phyloP scores from a whole-genome alignment of 1,139 yeast species.

The Yamadazyma friedrichii region DNA sequence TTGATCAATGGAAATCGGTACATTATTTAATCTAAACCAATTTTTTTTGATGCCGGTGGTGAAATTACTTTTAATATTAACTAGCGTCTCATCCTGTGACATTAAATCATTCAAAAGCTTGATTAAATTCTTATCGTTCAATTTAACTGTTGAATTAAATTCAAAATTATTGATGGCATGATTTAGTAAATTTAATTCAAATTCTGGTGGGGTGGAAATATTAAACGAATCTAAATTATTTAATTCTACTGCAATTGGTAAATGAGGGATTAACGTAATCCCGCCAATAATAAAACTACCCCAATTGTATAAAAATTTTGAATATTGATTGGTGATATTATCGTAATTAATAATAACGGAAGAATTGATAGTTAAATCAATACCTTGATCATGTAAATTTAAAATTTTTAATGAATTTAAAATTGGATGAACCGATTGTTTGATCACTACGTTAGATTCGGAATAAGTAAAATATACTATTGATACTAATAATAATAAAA shows the following conservation, averaged over 20 bases:
- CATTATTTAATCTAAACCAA: slow-evolving; percentile 9
- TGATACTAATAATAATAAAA: slow-evolving; percentile 15
- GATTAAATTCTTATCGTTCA: slow-evolving; percentile 14
- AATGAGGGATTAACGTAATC: slow-evolving; percentile 12
- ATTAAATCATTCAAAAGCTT: slow-evolving; percentile 14
- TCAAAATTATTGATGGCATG: slow-evolving; percentile 11
- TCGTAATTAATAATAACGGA: slow-evolving; percentile 26
- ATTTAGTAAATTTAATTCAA: slow-evolving; percentile 10
- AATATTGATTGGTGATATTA: slow-evolving; percentile 20
- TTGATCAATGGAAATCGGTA: slow-evolving; percentile 12
- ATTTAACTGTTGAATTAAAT: slow-evolving; percentile 14
- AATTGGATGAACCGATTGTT: slow-evolving; percentile 20
- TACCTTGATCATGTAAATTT: slow-evolving; percentile 23
- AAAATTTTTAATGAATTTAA: slow-evolving; percentile 19
- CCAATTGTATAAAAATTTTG: slow-evolving; percentile 19
- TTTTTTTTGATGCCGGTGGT: slow-evolving; percentile 11
- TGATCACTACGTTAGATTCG: slow-evolving; percentile 19
- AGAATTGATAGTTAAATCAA: slow-evolving; percentile 25
- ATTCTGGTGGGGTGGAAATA: slow-evolving; percentile 11
- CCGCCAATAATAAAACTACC: slow-evolving; percentile 11
- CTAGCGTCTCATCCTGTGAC: slow-evolving; percentile 11
- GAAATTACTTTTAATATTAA: slow-evolving; percentile 13
- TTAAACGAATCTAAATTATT: slow-evolving; percentile 15
- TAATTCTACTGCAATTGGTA: slow-evolving; percentile 12
- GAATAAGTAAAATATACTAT: slow-evolving; percentile 18